phyloP scores from a whole-genome alignment of 495 filamentous ascomycete species.

The Talaromyces liani region DNA sequence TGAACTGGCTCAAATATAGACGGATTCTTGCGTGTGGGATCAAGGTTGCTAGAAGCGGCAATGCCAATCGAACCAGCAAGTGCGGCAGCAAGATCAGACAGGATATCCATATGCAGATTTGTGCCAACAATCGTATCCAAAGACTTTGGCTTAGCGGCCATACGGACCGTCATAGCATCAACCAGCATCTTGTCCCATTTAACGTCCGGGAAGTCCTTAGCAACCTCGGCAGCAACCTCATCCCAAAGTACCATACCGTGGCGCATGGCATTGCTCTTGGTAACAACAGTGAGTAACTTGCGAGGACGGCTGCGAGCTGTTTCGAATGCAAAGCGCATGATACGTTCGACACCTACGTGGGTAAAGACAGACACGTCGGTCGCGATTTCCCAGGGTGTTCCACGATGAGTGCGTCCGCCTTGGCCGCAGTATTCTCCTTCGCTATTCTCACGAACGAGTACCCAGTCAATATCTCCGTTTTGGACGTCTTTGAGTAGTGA shows the following conservation, averaged over 20 bases:
- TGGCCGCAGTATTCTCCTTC: conserved; percentile 53
- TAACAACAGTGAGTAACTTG: conserved; percentile 49
- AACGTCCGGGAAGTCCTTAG: conserved; percentile 45
- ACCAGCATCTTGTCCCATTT: conserved; percentile 51
- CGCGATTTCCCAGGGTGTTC: conserved; percentile 43
- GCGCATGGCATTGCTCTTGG: conserved; percentile 52
- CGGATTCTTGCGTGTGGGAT: conserved; percentile 52
- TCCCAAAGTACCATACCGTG: conserved; percentile 55
- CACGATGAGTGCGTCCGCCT: conserved; percentile 43
- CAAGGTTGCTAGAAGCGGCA: conserved; percentile 56
- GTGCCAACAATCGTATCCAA: conserved; percentile 51
- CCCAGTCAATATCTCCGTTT: conserved; percentile 42
- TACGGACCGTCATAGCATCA: conserved; percentile 51
- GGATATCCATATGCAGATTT: conserved; percentile 51
- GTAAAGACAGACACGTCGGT: conserved; percentile 51
- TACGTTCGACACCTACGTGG: conserved; percentile 42
- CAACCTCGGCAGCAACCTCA: conserved; percentile 38
- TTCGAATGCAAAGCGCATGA: conserved; percentile 51
- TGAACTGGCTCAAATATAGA: conserved; percentile 66
- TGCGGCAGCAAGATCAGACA: conserved; percentile 50
- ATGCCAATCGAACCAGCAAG: conserved; percentile 51
- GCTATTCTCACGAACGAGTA: conserved; percentile 51
- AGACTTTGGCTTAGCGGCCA: conserved; percentile 46
- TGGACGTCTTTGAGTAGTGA: conserved; percentile 41
- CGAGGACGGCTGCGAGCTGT: conserved; percentile 36